phyloP scores from a whole-genome alignment of 257 asterid genomes.

The Marsdenia floribunda region DNA sequence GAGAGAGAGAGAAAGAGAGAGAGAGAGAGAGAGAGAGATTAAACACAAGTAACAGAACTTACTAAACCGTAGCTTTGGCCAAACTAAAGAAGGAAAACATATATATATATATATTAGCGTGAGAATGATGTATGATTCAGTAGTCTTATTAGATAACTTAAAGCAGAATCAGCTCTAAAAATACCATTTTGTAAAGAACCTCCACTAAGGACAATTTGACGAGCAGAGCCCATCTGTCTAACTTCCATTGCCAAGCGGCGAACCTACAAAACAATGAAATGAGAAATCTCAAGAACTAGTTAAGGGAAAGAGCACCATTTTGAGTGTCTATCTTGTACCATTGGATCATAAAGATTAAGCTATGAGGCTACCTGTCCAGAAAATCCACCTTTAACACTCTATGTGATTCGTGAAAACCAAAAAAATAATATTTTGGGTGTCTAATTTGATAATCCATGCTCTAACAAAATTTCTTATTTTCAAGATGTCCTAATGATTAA shows the following conservation, averaged over 20 bases:
- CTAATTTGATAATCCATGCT: not conserved
- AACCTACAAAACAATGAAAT: slow-evolving; percentile 38
- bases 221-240: slow-evolving; percentile 51
- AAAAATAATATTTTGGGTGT: not conserved
- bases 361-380: not conserved
- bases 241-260: slow-evolving; percentile 74
- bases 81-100: not conserved
- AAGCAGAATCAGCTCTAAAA: not conserved
- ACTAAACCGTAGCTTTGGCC: not conserved
- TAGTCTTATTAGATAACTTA: not conserved
- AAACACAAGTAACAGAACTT: not conserved
- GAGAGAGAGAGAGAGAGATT: slow-evolving; percentile 7
- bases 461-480: not conserved
- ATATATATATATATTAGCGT: not conserved
- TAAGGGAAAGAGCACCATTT: not conserved
- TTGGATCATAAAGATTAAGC: slow-evolving; percentile 1
- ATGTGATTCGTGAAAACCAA: too few relatives aligned
- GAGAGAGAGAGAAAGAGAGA: slow-evolving; percentile 14
- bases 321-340: slow-evolving; percentile 3
- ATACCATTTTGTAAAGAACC: slow-evolving; percentile 47
- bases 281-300: slow-evolving; percentile 11
- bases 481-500: not conserved
- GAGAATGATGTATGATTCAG: slow-evolving; percentile 20
- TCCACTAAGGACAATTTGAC: slow-evolving; percentile 66
- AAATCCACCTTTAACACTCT: not conserved